Conservation (phyloP, 306 rosid genomes). For the Cucurbita argyrosperma region DNA sequence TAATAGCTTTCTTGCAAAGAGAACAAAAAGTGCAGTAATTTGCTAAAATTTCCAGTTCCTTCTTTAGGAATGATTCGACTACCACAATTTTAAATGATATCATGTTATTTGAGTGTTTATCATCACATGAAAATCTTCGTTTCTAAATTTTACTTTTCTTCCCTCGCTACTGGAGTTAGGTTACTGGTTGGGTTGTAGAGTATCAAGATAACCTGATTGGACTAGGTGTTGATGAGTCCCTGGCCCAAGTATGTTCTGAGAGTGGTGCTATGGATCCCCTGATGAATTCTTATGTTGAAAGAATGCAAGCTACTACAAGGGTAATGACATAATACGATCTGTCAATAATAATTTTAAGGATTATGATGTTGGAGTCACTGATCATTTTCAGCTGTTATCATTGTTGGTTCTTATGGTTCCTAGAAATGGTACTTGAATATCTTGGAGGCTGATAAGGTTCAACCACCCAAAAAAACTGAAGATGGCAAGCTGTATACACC, state of each 20-base stretch:
- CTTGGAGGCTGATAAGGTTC: constrained; percentile 89
- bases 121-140: constrained; percentile 1
- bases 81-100: neutral
- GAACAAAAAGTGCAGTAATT: neutral
- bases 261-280: constrained; percentile 99
- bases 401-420: constrained; percentile 14
- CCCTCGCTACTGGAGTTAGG: constrained; percentile 30
- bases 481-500: constrained; percentile 96
- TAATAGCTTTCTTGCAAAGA: neutral
- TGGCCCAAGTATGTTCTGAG: constrained; percentile 97
- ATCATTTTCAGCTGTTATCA: constrained; percentile 1
- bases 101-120: neutral
- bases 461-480: constrained; percentile 93
- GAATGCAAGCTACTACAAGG: constrained; percentile 98
- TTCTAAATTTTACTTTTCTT: neutral
- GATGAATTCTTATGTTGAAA: constrained; percentile 88
- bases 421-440: constrained; percentile 99
- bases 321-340: constrained; percentile 23
- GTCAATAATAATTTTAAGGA: constrained; percentile 7
- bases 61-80: neutral
- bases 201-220: constrained; percentile 85
- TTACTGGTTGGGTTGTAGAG: constrained; percentile 98
- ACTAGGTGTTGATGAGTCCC: constrained; percentile 85
- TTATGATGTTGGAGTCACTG: neutral
- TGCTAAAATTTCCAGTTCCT: neutral